phyloP scores from a whole-genome alignment of 257 asterid genomes.

The Solanum phureja region DNA sequence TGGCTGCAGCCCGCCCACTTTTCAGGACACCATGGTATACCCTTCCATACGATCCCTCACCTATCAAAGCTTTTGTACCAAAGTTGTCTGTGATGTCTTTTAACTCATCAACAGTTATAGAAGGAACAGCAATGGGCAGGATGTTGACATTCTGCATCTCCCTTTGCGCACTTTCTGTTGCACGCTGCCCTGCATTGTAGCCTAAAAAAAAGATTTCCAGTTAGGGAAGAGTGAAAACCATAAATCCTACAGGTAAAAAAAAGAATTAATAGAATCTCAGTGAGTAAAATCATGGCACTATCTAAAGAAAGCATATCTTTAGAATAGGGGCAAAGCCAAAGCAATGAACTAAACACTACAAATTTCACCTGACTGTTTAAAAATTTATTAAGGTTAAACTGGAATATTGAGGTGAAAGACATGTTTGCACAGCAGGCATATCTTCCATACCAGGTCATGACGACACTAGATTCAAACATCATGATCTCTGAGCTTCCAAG shows the following conservation, averaged over 20 bases:
- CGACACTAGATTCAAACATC: background rate
- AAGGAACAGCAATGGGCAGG: constrained; percentile 62
- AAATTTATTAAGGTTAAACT: background rate
- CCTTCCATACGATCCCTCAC: constrained; percentile 83
- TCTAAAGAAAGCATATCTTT: background rate
- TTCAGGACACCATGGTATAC: constrained; percentile 56
- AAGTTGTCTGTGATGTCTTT: constrained; percentile 64
- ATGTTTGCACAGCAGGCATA: background rate
- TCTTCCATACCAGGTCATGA: background rate
- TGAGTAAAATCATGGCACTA: background rate
- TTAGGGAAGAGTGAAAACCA: background rate
- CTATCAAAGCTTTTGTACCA: constrained; percentile 53
- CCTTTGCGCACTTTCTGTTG: constrained; percentile 44
- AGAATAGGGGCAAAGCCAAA: background rate
- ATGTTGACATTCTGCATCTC: constrained; percentile 34
- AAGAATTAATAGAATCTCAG: background rate
- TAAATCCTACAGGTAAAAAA: background rate
- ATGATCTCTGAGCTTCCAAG: background rate
- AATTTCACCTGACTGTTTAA: background rate
- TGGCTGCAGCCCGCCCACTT: constrained; percentile 61
- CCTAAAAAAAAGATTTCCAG: background rate
- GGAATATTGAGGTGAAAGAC: background rate
- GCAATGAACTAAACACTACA: background rate
- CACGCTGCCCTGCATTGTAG: constrained; percentile 31
- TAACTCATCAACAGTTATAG: constrained; percentile 56